phyloP scores from a whole-genome alignment of 78 protist genomes.

The Pelomyxa schiedti region DNA sequence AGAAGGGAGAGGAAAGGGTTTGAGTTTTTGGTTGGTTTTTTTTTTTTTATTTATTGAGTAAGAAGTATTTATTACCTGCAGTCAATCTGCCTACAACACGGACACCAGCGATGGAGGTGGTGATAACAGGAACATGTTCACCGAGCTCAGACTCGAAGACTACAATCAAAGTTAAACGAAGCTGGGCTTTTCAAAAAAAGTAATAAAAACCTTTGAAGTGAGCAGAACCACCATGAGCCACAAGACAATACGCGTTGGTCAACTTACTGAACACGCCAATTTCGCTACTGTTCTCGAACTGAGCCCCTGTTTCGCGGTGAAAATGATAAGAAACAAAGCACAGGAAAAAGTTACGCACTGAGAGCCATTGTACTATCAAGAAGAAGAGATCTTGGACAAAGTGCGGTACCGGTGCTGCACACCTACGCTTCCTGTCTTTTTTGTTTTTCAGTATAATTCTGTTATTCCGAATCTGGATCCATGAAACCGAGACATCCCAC shows the following conservation, averaged over 20 bases:
- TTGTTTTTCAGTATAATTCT: too few species aligned
- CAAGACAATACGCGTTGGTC: constrained; percentile 94
- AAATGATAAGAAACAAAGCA: too few species aligned
- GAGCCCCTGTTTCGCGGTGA: constrained; percentile 37
- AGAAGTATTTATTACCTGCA: constrained; percentile 36
- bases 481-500: too few species aligned
- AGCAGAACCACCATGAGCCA: constrained; percentile 81
- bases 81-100: constrained; percentile 81
- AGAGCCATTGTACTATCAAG: too few species aligned
- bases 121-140: constrained; percentile 86
- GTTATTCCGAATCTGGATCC: too few species aligned
- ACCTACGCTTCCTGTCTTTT: too few species aligned
- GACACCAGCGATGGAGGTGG: constrained; percentile 73
- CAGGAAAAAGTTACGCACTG: too few species aligned
- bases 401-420: too few species aligned
- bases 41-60: not conserved
- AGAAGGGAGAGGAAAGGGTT: too few species aligned
- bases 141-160: constrained; percentile 83
- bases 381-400: too few species aligned
- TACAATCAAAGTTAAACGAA: not conserved
- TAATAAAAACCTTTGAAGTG: constrained; percentile 67
- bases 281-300: constrained; percentile 91
- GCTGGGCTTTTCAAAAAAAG: not conserved
- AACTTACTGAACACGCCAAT: constrained; percentile 95
- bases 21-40: not conserved